Evolutionary conservation across 2,329 filamentous ascomycete species (phyloP), one percentile per base, ranked within the genome.

Genomic region (Volutella citrinella): DNA sequence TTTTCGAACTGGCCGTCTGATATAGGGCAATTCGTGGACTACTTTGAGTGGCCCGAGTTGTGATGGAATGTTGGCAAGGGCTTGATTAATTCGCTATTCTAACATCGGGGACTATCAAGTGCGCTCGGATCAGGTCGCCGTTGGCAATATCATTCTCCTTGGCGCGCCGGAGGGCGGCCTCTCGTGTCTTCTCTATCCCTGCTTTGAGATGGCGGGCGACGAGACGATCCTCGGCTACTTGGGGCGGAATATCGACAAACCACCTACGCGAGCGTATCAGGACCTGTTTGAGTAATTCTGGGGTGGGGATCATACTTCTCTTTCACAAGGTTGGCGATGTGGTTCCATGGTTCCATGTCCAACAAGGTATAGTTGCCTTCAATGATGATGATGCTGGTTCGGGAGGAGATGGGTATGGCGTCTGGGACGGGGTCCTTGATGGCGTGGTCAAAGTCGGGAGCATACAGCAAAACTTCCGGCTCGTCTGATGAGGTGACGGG

Each of bases 341-440:
- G 41, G 27, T 49, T 59, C 70, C 70, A 74, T 11, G 69, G 69
- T 27, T 60, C 55, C 36, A 65, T 61, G 41, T 71, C 52, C 19
- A 70, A 48, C 32, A 68, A 64, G 3, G 68, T 55, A 52, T 74
- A 75, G 38, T 72, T 69, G 2, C 71, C 71, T 42, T 75, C 71
- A 24, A 75, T 63, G 21, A 75, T 63, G n/a, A 74, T 51, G n/a
- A 72, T 57, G 29, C 61, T 70, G 63, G 37, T 63, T 50, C 34
- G 63, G 56, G 40, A 72, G 10, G 51, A 42, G 7, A 56, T 46
- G 7, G n/a, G 6, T 13, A 39, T 34, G 7, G 32, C 36, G 13
- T 39, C 32, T 10, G 13, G 13, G 1, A 39, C 27, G 3, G 36
- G 36, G 18, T 39, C 36, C 14, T 34, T 23, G 5, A 19, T 10